phyloP scores from a whole-genome alignment of 2,329 filamentous ascomycete genomes.

The Tolypocladium guangdongense region DNA sequence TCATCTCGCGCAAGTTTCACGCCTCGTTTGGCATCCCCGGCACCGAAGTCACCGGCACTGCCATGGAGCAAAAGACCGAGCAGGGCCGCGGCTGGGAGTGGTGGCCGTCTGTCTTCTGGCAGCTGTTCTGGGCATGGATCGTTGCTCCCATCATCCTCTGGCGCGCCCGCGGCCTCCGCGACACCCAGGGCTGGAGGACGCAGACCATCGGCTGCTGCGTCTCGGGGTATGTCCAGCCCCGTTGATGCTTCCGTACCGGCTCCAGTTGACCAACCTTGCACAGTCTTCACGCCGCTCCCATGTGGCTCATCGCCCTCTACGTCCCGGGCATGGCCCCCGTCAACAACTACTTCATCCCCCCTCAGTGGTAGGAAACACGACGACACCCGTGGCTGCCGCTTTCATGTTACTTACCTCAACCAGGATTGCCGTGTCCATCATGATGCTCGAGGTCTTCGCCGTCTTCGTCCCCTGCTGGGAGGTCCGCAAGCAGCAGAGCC shows the following conservation, averaged over 20 bases:
- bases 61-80: slow-evolving; percentile 34
- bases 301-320: slow-evolving; percentile 54
- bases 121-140: slow-evolving; percentile 52
- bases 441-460: slow-evolving; percentile 51
- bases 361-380: slow-evolving; percentile 55
- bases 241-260: not conserved
- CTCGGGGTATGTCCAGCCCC: slow-evolving; percentile 25
- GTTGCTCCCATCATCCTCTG: slow-evolving; percentile 51
- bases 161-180: slow-evolving; percentile 47
- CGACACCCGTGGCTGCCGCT: too few species aligned
- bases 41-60: slow-evolving; percentile 47
- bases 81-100: slow-evolving; percentile 53
- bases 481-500: slow-evolving; percentile 33
- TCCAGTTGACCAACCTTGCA: not conserved
- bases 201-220: slow-evolving; percentile 47
- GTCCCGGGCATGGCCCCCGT: slow-evolving; percentile 37
- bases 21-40: slow-evolving; percentile 47
- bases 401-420: not conserved
- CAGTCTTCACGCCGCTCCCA: slow-evolving; percentile 52
- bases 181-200: slow-evolving; percentile 55
- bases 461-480: slow-evolving; percentile 53
- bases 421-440: slow-evolving; percentile 48
- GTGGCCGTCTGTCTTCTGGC: slow-evolving; percentile 56
- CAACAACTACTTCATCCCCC: slow-evolving; percentile 46
- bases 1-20: slow-evolving; percentile 57